Percentiles rank a stretch among this genome's conserved stretches.
phyloP scores from a whole-genome alignment of 495 filamentous ascomycete species.

The Aspergillus incahuasiensis region DNA sequence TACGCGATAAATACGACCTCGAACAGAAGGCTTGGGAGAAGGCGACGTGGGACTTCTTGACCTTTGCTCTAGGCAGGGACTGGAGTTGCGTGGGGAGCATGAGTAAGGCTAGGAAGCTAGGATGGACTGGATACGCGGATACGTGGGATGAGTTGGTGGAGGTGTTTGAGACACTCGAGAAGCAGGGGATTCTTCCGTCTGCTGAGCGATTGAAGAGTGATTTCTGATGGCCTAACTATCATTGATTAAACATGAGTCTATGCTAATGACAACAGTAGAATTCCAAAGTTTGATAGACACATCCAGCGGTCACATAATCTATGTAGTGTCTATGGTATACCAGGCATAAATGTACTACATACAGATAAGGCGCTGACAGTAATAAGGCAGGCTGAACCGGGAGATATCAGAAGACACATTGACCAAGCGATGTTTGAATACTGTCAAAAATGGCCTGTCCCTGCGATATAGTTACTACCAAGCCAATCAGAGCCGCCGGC shows the following conservation, averaged over 20 bases:
- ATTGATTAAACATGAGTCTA: too few relatives aligned
- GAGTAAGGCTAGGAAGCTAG: slow-evolving; percentile 52
- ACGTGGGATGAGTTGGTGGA: slow-evolving; percentile 51
- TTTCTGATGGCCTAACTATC: slow-evolving; percentile 2
- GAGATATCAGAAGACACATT: too few relatives aligned
- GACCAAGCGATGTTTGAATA: too few relatives aligned
- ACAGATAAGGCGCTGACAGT: too few relatives aligned
- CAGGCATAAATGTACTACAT: too few relatives aligned
- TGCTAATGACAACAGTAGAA: too few relatives aligned
- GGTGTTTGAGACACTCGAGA: slow-evolving; percentile 28
- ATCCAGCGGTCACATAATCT: too few relatives aligned
- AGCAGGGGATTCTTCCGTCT: slow-evolving; percentile 21
- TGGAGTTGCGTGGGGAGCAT: slow-evolving; percentile 47
- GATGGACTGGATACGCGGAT: slow-evolving; percentile 37
- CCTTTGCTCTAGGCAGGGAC: slow-evolving; percentile 47
- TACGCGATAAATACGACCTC: slow-evolving; percentile 44
- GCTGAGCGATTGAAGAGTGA: slow-evolving; percentile 12
- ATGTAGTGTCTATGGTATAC: too few relatives aligned
- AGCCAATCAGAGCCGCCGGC: not conserved
- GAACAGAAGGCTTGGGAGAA: slow-evolving; percentile 47
- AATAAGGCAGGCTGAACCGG: too few relatives aligned
- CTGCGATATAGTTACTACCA: not conserved
- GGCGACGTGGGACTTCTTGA: slow-evolving; percentile 53
- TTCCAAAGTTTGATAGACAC: too few relatives aligned
- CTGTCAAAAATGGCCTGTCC: too few relatives aligned